Conservation (phyloP, 2,329 filamentous ascomycete species). For the Trichoderma breve region DNA sequence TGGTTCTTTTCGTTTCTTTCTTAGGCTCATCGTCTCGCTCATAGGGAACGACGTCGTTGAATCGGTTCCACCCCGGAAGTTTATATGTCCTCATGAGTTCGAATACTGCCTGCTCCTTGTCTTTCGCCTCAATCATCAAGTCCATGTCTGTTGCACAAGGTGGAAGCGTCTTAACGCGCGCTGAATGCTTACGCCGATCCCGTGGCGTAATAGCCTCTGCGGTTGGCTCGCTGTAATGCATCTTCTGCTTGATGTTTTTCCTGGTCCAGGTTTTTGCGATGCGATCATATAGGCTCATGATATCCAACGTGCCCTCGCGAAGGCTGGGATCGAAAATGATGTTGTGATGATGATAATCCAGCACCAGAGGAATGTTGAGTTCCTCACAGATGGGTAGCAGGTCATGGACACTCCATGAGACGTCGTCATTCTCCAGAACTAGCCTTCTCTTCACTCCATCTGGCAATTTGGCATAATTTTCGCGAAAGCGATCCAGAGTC, state of each 20-base stretch:
- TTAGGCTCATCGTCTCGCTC: slow-evolving; percentile 70
- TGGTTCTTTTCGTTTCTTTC: slow-evolving; percentile 41
- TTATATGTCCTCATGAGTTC: slow-evolving; percentile 88
- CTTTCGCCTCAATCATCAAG: slow-evolving; percentile 98
- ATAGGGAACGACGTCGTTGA: slow-evolving; percentile 76
- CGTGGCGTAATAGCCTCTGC: slow-evolving; percentile 65
- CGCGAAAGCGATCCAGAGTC: slow-evolving; percentile 73
- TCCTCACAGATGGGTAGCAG: slow-evolving; percentile 87
- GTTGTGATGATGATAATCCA: slow-evolving; percentile 95
- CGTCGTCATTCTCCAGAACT: slow-evolving; percentile 92
- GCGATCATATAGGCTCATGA: slow-evolving; percentile 68
- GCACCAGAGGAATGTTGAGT: slow-evolving; percentile 86
- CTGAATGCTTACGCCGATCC: slow-evolving; percentile 80
- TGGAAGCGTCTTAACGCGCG: slow-evolving; percentile 74
- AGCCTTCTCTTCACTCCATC: slow-evolving; percentile 73
- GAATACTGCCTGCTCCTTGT: slow-evolving; percentile 95
- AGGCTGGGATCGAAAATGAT: slow-evolving; percentile 77
- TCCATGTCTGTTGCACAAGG: slow-evolving; percentile 84
- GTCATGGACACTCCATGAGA: slow-evolving; percentile 89
- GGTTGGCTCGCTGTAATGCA: slow-evolving; percentile 87
- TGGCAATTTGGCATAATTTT: slow-evolving; percentile 68
- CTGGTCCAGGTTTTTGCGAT: slow-evolving; percentile 81
- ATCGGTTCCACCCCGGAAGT: slow-evolving; percentile 72
- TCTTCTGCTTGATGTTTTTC: slow-evolving; percentile 87
- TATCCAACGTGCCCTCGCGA: slow-evolving; percentile 81